These are phyloP conservation scores for Fallopia convolvulus DNA, from an alignment of 148 eudicot species.

Conservation along the genomic window DNA sequence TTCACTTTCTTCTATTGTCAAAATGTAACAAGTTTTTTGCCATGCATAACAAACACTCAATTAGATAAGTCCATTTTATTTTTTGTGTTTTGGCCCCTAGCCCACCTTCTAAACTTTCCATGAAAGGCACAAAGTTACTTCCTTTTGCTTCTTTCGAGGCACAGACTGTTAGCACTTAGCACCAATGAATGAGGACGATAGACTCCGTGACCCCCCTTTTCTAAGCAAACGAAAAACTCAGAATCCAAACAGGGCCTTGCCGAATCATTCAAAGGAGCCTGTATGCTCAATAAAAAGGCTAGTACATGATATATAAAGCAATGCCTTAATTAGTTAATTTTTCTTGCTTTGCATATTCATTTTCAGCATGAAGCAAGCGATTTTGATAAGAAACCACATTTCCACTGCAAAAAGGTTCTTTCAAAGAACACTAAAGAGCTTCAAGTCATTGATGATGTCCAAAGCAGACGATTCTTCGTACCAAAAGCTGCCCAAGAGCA, in stretches of 20 bases:
- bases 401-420: constrained; percentile 55
- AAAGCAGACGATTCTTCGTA: constrained; percentile 20
- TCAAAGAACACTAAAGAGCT: constrained; percentile 31
- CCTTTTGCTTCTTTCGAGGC: not conserved
- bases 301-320: not conserved
- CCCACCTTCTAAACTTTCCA: not conserved
- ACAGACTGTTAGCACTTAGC: not conserved
- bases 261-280: not conserved
- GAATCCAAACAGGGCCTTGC: not conserved
- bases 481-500: constrained; percentile 43
- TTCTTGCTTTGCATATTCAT: not conserved
- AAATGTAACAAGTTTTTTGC: not conserved
- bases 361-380: constrained; percentile 2
- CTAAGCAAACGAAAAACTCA: not conserved
- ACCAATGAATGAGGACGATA: not conserved
- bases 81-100: not conserved
- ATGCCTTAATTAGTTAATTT: not conserved
- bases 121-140: not conserved
- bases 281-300: not conserved
- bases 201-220: not conserved
- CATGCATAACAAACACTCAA: not conserved
- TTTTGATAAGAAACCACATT: constrained; percentile 41
- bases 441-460: constrained; percentile 48
- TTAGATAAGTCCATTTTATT: not conserved
- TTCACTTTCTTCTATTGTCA: not conserved